A percentile compares a stretch with the other conserved stretches of the same genome.
These are phyloP conservation scores for Parasitella parasitica DNA, from an alignment of 371 early-diverging fungal species.

Conservation along the genomic window DNA sequence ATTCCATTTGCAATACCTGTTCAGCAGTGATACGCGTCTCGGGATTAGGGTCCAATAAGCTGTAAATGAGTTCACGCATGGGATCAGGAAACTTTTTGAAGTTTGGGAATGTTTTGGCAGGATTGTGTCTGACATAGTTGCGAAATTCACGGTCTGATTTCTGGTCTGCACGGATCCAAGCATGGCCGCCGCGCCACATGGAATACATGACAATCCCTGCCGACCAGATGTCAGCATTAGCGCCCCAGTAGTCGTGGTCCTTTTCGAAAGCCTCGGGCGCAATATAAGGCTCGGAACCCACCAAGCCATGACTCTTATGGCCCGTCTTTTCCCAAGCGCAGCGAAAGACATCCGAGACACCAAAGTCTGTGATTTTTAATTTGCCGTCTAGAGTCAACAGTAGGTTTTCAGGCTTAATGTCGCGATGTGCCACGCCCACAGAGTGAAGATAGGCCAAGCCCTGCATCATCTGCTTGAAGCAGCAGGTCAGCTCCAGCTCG, in stretches of 20 bases:
- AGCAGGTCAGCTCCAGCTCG: constrained; percentile 68
- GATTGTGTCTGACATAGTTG: constrained; percentile 56
- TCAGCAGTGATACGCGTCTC: constrained; percentile 64
- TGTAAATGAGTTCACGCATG: constrained; percentile 60
- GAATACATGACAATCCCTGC: constrained; percentile 78
- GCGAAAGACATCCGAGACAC: constrained; percentile 89
- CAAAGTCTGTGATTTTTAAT: constrained; percentile 96
- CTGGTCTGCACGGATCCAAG: constrained; percentile 69
- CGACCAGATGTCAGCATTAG: constrained; percentile 78
- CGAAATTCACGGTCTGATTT: constrained; percentile 66
- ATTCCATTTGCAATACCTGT: constrained; percentile 57
- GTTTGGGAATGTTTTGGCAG: constrained; percentile 53
- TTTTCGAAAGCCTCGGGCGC: constrained; percentile 76
- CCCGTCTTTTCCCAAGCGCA: constrained; percentile 70
- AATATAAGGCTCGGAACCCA: constrained; percentile 87
- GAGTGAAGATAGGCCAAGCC: constrained; percentile 88
- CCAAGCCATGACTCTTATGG: constrained; percentile 72
- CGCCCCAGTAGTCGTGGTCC: constrained; percentile 70
- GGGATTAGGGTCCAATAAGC: constrained; percentile 82
- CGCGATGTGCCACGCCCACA: constrained; percentile 91
- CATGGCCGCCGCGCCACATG: constrained; percentile 73
- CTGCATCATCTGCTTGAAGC: constrained; percentile 85
- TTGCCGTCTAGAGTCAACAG: constrained; percentile 74
- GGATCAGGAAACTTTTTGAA: constrained; percentile 59
- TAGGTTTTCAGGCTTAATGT: constrained; percentile 88